phyloP scores from a whole-genome alignment of 2,329 filamentous ascomycete genomes.

The Fusarium lateritium region DNA sequence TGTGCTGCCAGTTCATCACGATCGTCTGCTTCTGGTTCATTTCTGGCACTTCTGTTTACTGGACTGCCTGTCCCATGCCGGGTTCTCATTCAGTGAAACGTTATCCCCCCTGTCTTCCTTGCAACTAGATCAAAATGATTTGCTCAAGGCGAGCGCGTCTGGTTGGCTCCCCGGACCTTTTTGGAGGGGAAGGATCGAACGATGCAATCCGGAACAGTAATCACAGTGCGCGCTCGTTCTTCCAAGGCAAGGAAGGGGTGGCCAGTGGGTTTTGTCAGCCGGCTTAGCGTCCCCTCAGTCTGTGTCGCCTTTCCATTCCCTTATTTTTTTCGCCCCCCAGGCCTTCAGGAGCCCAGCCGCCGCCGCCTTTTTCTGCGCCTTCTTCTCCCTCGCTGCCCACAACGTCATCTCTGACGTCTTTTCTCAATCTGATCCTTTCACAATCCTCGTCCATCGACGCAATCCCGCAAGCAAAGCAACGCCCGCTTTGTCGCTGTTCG shows the following conservation, averaged over 20 bases:
- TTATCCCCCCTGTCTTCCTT: conserved; percentile 6
- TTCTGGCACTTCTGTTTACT: conserved; percentile 29
- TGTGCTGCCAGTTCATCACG: conserved; percentile 16
- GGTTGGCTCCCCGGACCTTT: conserved; percentile 37
- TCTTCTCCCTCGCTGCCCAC: conserved; percentile 55
- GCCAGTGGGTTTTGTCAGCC: conserved; percentile 42
- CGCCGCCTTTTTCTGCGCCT: conserved; percentile 55
- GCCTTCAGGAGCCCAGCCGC: conserved; percentile 51
- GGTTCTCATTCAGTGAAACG: conserved; percentile 24
- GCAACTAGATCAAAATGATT: conserved; percentile 17
- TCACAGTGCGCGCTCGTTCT: conserved; percentile 15
- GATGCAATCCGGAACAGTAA: conserved; percentile 48
- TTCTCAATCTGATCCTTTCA: conserved; percentile 56
- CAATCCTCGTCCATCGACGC: conserved; percentile 53
- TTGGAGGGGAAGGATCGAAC: conserved; percentile 46
- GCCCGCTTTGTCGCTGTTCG: conserved; percentile 46
- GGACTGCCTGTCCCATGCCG: conserved; percentile 4
- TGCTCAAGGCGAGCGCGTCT: conserved; percentile 8
- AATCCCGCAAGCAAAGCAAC: conserved; percentile 51
- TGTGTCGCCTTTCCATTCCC: conserved; percentile 21
- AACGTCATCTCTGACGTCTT: conserved; percentile 67
- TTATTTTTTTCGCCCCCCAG: conserved; percentile 40
- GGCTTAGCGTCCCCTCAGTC: conserved; percentile 32
- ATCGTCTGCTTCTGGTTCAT: conserved; percentile 31
- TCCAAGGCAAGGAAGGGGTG: background rate